phyloP scores from a whole-genome alignment of 2,329 filamentous ascomycete genomes.

The Ophiocordyceps robertsii region DNA sequence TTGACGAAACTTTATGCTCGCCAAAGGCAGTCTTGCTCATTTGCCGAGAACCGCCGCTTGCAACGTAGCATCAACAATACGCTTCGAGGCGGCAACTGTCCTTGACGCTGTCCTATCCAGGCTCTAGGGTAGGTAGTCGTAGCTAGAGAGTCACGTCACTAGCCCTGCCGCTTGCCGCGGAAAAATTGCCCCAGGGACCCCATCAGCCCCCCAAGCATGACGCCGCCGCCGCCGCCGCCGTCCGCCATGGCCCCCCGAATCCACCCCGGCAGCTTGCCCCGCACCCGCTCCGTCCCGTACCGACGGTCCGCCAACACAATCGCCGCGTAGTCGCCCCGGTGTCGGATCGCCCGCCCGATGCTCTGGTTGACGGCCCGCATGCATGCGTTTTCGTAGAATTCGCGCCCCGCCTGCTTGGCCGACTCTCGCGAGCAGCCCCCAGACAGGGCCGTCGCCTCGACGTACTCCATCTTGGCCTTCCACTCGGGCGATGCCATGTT shows the following conservation, averaged over 20 bases:
- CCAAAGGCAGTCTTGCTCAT: too few species aligned
- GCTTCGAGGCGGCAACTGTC: too few species aligned
- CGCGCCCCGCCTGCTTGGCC: conserved; percentile 46
- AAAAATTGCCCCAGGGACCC: conserved; percentile 44
- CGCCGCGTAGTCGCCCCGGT: conserved; percentile 76
- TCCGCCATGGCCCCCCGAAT: conserved; percentile 55
- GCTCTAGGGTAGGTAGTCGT: too few species aligned
- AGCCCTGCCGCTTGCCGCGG: conserved; percentile 25
- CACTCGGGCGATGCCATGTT: conserved; percentile 83
- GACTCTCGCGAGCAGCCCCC: conserved; percentile 16
- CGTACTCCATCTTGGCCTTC: conserved; percentile 82
- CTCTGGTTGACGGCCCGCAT: conserved; percentile 97
- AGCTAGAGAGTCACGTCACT: too few species aligned
- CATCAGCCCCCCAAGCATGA: conserved; percentile 42
- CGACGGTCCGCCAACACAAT: conserved; percentile 76
- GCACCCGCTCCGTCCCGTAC: conserved; percentile 62
- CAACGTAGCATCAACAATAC: too few species aligned
- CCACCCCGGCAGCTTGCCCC: conserved; percentile 75
- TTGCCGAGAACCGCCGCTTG: too few species aligned
- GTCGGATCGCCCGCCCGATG: conserved; percentile 83
- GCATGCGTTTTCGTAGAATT: conserved; percentile 88
- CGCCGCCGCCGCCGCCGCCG: conserved; percentile 31
- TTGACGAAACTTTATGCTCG: not conserved
- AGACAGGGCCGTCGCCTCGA: conserved; percentile 45
- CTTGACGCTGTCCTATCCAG: too few species aligned